Base-by-base conservation (phyloP, 768 basidiomycete genomes). In the Amanita pseudoporphyria region DNA sequence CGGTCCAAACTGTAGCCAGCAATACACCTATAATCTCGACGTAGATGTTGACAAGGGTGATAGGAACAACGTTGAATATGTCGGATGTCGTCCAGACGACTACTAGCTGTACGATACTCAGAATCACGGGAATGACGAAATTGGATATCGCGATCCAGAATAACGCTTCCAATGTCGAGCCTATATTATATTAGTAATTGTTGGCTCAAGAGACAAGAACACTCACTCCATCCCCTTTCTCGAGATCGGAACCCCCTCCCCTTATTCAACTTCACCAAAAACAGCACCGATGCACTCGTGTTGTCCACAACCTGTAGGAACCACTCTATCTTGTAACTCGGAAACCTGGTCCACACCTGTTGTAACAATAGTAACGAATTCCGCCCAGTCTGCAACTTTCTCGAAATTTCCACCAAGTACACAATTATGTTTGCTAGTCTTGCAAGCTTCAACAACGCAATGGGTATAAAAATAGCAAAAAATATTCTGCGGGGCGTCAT, bases 11-110 rank as follows among this genome's bases (percentile, higher is more conserved):
- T 2, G 62, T 61, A 4, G 62, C 62, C 24, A 64, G 54, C 5
- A 62, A 45, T n/a, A 62, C 59, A n/a, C 63, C 61, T 28, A 64
- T 62, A 30, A 64, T 60, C 13, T 52, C 56, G 26, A 62, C 48
- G 40, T 62, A 57, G 47, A 57, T 43, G 35, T 62, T 60, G 32
- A 54, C 57, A 9, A 53, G 28, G 16, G 47, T 31, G 30, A 57
- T 47, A 16, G 51, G 49, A 60, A n/a, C n/a, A n/a, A n/a, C n/a
- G n/a, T n/a, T n/a, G n/a, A n/a, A 43, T 18, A 63, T 54, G 22
- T 52, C 39, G 2, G n/a, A 49, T 31, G 14, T 21, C 5, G 6
- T 36, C 35, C 54, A 51, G 19, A 47, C 51, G 26, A 56, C 41
- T n/a, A 53, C 45, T 13, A 64, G 52, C 42, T 61, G 56, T 18